Evolutionary conservation across 2,329 filamentous ascomycete genomes (phyloP), one percentile per base, ranked within the genome.

Genomic region (Pyrenophora graminea): DNA sequence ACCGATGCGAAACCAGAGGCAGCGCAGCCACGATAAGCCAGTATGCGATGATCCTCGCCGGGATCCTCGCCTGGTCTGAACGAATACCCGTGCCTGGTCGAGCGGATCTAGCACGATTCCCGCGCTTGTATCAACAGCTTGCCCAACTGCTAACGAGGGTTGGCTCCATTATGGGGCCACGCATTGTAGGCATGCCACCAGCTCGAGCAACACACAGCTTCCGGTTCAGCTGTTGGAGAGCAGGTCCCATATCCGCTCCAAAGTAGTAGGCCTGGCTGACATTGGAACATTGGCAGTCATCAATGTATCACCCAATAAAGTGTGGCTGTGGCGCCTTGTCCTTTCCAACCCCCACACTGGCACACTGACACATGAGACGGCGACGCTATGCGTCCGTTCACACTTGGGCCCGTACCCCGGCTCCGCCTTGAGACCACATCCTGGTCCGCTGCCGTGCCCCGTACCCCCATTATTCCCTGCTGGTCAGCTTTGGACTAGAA

Each of bases 361-460:
- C 27, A 30, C 27, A 30, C 27, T 30, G 27, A 9, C 59, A 64
- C 64, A 59, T 67, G 63, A 69, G 61, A 67, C 64, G 58, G 62
- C 58, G 55, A 59, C 63, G 65, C 65, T 61, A 64, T 51, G 39
- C 51, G 61, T 62, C 64, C 61, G 56, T 64, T 66, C 66, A 66
- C 53, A 62, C 61, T 41, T 63, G 53, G 58, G 55, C 52, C 58
- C 43, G 51, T 52, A 53, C 61, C 66, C 59, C 55, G 59, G 55
- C 59, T 56, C 63, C 59, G 58, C 52, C 51, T 57, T 62, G 57
- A 66, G 57, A 63, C 56, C 56, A 50, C 52, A 67, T 63, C 61
- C 63, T 66, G 58, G 53, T 58, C 61, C 55, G 57, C 58, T 63
- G 64, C 62, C 57, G 53, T 56, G 56, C 60, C 57, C 59, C 61